Evolutionary conservation across 208 protist genomes (phyloP).

Genomic region (Leishmania major): DNA sequence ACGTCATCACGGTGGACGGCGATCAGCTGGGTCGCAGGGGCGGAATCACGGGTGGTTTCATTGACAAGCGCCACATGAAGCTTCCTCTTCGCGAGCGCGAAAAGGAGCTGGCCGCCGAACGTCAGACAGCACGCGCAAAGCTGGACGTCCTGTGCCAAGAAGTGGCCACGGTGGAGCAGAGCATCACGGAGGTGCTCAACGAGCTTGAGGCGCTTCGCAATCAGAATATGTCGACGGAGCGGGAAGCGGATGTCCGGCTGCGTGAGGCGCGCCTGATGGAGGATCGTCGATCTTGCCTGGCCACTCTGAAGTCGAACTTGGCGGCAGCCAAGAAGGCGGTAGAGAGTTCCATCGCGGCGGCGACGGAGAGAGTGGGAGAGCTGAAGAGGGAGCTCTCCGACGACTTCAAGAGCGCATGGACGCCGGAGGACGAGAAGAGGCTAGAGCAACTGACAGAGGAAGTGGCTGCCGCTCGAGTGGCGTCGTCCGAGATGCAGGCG

Average conservation of each 20-base stretch:
- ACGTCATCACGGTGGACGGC: constrained; percentile 96
- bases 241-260: constrained; percentile 42
- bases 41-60: constrained; percentile 96
- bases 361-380: constrained; percentile 28
- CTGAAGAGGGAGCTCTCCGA: constrained; percentile 58
- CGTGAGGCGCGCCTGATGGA: constrained; percentile 46
- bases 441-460: constrained; percentile 65
- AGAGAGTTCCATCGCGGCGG: constrained; percentile 48
- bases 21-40: constrained; percentile 90
- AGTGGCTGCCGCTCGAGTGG: constrained; percentile 37
- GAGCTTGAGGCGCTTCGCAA: constrained; percentile 67
- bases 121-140: constrained; percentile 35
- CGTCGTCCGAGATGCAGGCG: constrained; percentile 46
- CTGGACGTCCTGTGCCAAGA: constrained; percentile 67
- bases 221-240: constrained; percentile 51
- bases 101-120: constrained; percentile 31
- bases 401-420: constrained; percentile 71
- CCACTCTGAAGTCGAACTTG: constrained; percentile 57
- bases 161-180: constrained; percentile 73
- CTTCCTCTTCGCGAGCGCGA: constrained; percentile 65
- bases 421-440: constrained; percentile 58
- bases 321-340: constrained; percentile 38
- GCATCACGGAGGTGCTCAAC: constrained; percentile 79
- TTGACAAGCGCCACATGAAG: constrained; percentile 86
- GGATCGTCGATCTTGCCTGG: constrained; percentile 38